Conservation (phyloP, 257 asterid species). For the Gentiana dahurica region DNA sequence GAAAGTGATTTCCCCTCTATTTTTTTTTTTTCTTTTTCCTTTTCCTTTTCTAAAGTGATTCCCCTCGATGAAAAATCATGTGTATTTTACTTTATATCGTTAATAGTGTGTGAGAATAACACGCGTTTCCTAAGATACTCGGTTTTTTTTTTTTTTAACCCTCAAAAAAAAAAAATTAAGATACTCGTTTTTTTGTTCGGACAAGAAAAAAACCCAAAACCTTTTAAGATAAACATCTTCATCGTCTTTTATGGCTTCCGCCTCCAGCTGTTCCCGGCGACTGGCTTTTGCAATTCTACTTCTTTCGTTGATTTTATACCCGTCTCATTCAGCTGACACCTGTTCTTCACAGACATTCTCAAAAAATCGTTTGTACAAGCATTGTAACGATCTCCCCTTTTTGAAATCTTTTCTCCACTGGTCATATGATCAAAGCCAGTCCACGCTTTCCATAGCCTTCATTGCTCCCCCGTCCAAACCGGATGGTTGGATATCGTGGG, state of each 20-base stretch:
- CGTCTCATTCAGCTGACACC: constrained; percentile 28
- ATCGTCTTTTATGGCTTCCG: constrained; percentile 30
- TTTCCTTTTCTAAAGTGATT: too few relatives aligned
- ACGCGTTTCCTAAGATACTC: too few relatives aligned
- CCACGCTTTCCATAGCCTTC: constrained; percentile 56
- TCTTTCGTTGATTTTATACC: constrained; percentile 16
- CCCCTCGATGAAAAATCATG: too few relatives aligned
- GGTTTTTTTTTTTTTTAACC: too few relatives aligned
- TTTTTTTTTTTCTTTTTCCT: too few relatives aligned
- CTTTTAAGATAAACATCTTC: background rate
- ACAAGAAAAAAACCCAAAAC: background rate
- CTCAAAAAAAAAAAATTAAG: too few relatives aligned
- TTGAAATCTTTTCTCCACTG: constrained; percentile 62
- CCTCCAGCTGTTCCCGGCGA: constrained; percentile 6
- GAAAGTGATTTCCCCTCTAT: too few relatives aligned
- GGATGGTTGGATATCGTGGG: constrained; percentile 78
- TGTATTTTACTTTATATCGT: too few relatives aligned
- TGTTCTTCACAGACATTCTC: constrained; percentile 54
- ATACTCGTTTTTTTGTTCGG: too few relatives aligned
- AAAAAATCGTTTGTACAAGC: constrained; percentile 35
- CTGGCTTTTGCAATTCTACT: constrained; percentile 13
- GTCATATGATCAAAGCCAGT: constrained; percentile 26
- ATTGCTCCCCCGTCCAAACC: constrained; percentile 45
- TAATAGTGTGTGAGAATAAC: too few relatives aligned
- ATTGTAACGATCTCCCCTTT: constrained; percentile 59